phyloP scores from a whole-genome alignment of 2,329 filamentous ascomycete genomes.

The Verticillium tricorpus region DNA sequence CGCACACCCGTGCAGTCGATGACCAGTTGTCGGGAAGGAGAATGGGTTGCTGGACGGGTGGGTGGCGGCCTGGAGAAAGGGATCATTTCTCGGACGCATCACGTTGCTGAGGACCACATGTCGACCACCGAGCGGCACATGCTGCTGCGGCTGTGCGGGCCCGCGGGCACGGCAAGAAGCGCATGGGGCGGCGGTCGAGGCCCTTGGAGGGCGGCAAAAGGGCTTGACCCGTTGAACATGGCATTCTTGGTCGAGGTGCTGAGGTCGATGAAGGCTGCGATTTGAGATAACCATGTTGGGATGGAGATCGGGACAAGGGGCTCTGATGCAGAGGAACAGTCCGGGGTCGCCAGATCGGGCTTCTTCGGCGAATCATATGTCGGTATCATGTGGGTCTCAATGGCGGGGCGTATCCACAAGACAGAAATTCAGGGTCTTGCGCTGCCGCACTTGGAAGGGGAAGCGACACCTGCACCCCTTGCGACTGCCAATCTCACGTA shows the following conservation, averaged over 20 bases:
- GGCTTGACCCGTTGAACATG: background rate
- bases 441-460: background rate
- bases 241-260: background rate
- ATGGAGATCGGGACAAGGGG: conserved; percentile 2
- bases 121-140: background rate
- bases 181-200: background rate
- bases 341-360: conserved; percentile 3
- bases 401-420: background rate
- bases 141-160: background rate
- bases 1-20: background rate
- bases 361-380: background rate
- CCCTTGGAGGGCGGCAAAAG: background rate
- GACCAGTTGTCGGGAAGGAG: background rate
- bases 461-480: background rate
- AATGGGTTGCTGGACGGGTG: background rate
- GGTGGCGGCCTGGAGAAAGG: background rate
- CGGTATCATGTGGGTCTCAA: background rate
- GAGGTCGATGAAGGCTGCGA: background rate
- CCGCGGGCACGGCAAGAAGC: background rate
- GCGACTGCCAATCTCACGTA: background rate
- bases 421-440: background rate
- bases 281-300: conserved; percentile 2
- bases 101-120: background rate
- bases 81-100: background rate
- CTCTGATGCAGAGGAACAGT: conserved; percentile 1